Base-by-base conservation (phyloP, 176 grass and related monocot species). In the Triticum timopheevii region DNA sequence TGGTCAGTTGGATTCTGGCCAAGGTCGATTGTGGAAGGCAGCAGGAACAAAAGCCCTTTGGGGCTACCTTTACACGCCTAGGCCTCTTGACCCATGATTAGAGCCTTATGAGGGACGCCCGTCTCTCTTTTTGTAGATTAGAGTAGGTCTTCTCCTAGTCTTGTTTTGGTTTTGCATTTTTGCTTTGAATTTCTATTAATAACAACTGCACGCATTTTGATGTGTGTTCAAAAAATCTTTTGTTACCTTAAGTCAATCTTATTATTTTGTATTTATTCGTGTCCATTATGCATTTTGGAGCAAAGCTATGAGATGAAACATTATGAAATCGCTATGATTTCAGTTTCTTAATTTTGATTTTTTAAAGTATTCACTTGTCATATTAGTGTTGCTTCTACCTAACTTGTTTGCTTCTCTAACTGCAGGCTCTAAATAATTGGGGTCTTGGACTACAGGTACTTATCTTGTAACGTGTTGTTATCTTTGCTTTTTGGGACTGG, bases 361-460 rank as follows among this genome's bases (percentile, higher is more conserved):
- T 31, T 58, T 25, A 4, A 25, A 73, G 27, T 13, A 78, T 42
- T 6, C 27, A 33, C 20, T 83, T 16, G 3, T 39, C 30, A 28
- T 49, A 62, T 69, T 74, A 54, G 56, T 88, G 77, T 19, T 85
- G 24, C 69, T 85, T 63, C 19, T 85, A 35, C 38, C 71, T 68
- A 91, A 54, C 39, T 65, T 85, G 25, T 23, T 13, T 91, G 65
- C 30, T 20, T 77, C 20, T 82, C 85, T 50, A 4, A 72, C 87
- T 87, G 30, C 79, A 99, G 97, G 97, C 97, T 86, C 92, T 99
- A 54, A 99, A 99, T 83, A 99, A 99, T 67, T 99, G 94, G 97
- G 97, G 94, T 31, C 97, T 99, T 99, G 97, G 94, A 89, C 80
- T 97, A 64, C 94, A 99, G 97, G 97, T 98, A 84, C 47, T 25